These are phyloP conservation scores for Talaromyces sp. DNA, from an alignment of 2,329 filamentous ascomycete genomes.

Conservation along the genomic window DNA sequence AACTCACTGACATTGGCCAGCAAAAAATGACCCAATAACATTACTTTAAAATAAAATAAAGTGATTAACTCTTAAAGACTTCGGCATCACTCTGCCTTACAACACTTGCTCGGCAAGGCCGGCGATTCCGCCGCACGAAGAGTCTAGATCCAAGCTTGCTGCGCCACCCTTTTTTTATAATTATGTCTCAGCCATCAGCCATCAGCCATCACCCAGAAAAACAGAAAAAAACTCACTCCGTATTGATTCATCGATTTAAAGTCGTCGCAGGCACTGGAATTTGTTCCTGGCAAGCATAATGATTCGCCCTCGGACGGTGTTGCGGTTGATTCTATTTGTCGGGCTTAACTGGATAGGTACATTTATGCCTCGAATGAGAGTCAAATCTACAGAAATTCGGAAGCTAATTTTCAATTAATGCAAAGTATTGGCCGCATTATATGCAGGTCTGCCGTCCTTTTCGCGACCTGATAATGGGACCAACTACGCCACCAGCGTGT, in stretches of 20 bases:
- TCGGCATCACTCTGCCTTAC: too few species aligned
- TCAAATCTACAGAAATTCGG: not conserved
- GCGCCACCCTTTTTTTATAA: not conserved
- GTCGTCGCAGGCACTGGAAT: not conserved
- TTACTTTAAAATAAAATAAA: too few species aligned
- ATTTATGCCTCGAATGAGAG: not conserved
- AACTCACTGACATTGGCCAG: too few species aligned
- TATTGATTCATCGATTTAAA: not conserved
- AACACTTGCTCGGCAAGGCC: not conserved
- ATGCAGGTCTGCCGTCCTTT: conserved; percentile 2
- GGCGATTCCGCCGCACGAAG: not conserved
- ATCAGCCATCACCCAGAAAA: not conserved
- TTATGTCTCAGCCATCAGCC: not conserved
- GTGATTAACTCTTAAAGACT: too few species aligned
- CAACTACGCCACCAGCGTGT: not conserved
- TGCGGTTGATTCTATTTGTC: not conserved
- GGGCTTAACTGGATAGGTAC: conserved; percentile 3
- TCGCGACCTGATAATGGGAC: conserved; percentile 5
- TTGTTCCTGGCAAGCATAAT: not conserved
- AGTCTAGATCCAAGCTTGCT: not conserved
- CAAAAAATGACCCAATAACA: too few species aligned
- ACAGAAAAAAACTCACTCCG: not conserved
- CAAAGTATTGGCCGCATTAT: conserved; percentile 3
- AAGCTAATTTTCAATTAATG: not conserved
- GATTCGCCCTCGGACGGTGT: conserved; percentile 1